Evolutionary conservation across 2,329 filamentous ascomycete species (phyloP).

Genomic region (Cryphonectria japonica): DNA sequence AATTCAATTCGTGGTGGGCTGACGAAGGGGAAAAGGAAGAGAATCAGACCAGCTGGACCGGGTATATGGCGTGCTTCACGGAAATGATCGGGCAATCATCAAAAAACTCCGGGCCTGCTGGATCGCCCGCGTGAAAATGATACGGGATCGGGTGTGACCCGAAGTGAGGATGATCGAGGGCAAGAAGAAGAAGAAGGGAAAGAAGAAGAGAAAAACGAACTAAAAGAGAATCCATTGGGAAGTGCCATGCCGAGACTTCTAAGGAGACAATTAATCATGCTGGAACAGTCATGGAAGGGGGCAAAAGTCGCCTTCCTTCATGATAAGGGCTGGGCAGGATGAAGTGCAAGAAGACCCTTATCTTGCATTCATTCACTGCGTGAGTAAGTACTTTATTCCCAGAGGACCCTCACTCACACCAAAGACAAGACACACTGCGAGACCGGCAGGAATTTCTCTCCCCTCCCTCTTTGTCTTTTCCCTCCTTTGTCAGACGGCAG

Average conservation of each 20-base stretch:
- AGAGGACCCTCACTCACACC: neutral
- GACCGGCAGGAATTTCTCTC: too few relatives aligned
- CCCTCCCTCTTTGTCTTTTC: neutral
- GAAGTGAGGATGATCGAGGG: neutral
- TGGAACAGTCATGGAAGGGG: neutral
- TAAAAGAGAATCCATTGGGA: too few relatives aligned
- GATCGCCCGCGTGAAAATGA: neutral
- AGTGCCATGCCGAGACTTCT: too few relatives aligned
- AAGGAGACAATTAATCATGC: neutral
- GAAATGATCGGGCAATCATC: constrained; percentile 1
- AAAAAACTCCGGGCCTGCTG: neutral
- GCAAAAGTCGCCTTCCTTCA: neutral
- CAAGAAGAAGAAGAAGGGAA: too few relatives aligned
- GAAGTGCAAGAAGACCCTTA: neutral
- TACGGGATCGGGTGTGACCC: neutral
- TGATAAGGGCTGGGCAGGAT: neutral
- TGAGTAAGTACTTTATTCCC: neutral
- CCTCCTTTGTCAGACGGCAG: neutral
- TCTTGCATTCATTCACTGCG: neutral
- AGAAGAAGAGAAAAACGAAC: too few relatives aligned
- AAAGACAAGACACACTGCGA: too few relatives aligned
- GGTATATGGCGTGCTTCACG: constrained; percentile 4
- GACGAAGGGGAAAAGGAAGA: neutral
- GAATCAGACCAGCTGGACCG: neutral
- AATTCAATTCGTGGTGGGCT: neutral